Evolutionary conservation across 768 basidiomycete genomes (phyloP), one percentile per base, ranked within the genome.

Genomic region (Lactarius trivialis): DNA sequence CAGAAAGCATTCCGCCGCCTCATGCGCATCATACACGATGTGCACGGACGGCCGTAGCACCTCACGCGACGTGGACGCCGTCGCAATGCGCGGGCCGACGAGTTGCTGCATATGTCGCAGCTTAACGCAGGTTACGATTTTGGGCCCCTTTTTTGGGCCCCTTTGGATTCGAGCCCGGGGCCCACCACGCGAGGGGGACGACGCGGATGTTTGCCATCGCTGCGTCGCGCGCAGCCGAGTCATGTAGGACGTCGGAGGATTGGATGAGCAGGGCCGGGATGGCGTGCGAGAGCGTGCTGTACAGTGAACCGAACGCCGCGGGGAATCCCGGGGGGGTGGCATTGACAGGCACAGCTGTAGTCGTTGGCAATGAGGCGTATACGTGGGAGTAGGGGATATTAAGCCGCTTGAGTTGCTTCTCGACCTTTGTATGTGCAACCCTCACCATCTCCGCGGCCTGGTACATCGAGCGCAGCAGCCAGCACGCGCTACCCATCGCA

Each of bases 131-230:
- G n/a, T n/a, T n/a, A n/a, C n/a, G n/a, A n/a, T n/a, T n/a, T n/a
- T n/a, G n/a, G n/a, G n/a, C n/a, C n/a, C n/a, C n/a, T n/a, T n/a
- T n/a, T n/a, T n/a, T n/a, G n/a, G n/a, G n/a, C n/a, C n/a, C n/a
- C n/a, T n/a, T n/a, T n/a, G n/a, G n/a, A n/a, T n/a, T n/a, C n/a
- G n/a, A n/a, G n/a, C n/a, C n/a, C n/a, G n/a, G n/a, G n/a, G n/a
- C n/a, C n/a, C n/a, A n/a, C n/a, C n/a, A n/a, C n/a, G n/a, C n/a
- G n/a, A n/a, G n/a, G n/a, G n/a, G n/a, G n/a, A n/a, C n/a, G n/a
- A n/a, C n/a, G n/a, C n/a, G n/a, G n/a, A n/a, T 92, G 69, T 91
- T 93, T 7, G 91, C 86, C 90, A 93, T 91, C 5, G 93, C 93
- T 4, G 93, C 93, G 70, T 95, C 93, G 24, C 87, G 89, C 4